Evolutionary conservation across 352 stramenopile species (phyloP).

Genomic region (Stramenopiles sp.): DNA sequence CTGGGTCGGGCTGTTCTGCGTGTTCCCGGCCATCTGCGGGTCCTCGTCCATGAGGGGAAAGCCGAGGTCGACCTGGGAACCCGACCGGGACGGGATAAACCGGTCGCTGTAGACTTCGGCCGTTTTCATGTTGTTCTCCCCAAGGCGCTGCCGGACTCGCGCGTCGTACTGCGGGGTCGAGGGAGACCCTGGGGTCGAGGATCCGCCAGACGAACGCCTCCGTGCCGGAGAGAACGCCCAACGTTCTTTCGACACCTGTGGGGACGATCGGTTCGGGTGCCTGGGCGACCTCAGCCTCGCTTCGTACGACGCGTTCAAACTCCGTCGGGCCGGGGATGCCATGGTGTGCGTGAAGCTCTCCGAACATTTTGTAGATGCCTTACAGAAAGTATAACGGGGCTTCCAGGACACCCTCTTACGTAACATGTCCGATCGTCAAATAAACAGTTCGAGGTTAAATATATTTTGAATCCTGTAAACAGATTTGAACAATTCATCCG

Average conservation of each 20-base stretch:
- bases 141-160: not conserved
- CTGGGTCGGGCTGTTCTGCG: not conserved
- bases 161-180: not conserved
- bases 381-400: not conserved
- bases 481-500: too few species aligned
- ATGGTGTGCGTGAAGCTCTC: not conserved
- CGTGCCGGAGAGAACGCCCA: not conserved
- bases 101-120: slow-evolving; percentile 49
- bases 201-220: not conserved
- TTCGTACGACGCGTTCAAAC: not conserved
- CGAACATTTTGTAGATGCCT: not conserved
- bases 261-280: not conserved
- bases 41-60: slow-evolving; percentile 29
- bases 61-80: slow-evolving; percentile 45
- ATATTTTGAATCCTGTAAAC: too few species aligned
- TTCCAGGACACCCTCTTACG: too few species aligned
- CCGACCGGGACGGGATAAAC: slow-evolving; percentile 49
- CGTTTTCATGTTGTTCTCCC: not conserved
- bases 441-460: too few species aligned
- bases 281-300: not conserved
- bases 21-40: not conserved
- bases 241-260: not conserved
- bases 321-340: not conserved
- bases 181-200: not conserved
- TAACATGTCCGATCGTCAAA: too few species aligned